Evolutionary conservation across 495 filamentous ascomycete species (phyloP).

Genomic region (Sabuloglossum arenarium): DNA sequence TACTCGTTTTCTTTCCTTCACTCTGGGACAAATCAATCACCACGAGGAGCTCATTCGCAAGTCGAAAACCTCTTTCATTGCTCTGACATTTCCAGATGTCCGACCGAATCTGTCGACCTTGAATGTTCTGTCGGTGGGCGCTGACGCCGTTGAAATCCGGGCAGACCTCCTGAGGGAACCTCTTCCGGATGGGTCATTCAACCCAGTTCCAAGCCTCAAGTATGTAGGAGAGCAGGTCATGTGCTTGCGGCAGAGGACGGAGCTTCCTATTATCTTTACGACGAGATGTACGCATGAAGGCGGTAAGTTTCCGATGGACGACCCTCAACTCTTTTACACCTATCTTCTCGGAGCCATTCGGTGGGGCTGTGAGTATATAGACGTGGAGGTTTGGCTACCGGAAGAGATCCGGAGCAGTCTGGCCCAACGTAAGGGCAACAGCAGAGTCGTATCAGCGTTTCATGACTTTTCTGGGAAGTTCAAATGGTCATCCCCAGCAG

Average conservation of each 20-base stretch:
- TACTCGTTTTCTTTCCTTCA: constrained; percentile 53
- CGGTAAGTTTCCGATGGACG: constrained; percentile 63
- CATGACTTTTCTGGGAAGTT: constrained; percentile 70
- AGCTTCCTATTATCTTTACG: constrained; percentile 72
- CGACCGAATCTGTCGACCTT: constrained; percentile 65
- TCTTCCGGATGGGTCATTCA: constrained; percentile 29
- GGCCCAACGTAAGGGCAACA: constrained; percentile 49
- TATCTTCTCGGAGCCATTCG: constrained; percentile 62
- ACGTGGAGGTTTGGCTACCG: constrained; percentile 70
- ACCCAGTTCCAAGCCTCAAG: constrained; percentile 48
- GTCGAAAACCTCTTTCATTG: constrained; percentile 59
- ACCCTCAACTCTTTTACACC: constrained; percentile 49
- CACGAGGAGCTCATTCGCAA: constrained; percentile 58
- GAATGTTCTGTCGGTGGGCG: constrained; percentile 65
- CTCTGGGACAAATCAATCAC: constrained; percentile 51
- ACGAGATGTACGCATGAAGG: constrained; percentile 62
- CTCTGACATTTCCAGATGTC: constrained; percentile 71
- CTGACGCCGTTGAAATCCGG: constrained; percentile 64
- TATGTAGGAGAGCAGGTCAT: constrained; percentile 76
- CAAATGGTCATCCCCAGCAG: constrained; percentile 55
- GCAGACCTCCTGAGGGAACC: constrained; percentile 66
- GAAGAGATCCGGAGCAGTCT: constrained; percentile 46
- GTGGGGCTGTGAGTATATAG: constrained; percentile 75
- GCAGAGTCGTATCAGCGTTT: constrained; percentile 67
- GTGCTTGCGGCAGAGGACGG: constrained; percentile 59